Evolutionary conservation across 2,329 filamentous ascomycete genomes (phyloP).

Genomic region (Microsporum canis): DNA sequence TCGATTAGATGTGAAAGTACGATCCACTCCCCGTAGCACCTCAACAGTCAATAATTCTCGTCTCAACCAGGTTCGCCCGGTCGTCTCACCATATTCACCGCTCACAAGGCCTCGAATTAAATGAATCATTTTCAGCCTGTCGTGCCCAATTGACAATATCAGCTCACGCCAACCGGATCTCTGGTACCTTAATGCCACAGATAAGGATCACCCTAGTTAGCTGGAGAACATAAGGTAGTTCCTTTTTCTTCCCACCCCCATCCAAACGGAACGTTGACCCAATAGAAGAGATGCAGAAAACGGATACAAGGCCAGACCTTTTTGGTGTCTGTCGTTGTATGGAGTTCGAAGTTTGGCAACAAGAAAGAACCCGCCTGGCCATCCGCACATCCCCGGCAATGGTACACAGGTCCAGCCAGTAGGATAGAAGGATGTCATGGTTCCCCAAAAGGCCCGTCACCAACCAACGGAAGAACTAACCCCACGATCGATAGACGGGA

Average conservation of each 20-base stretch:
- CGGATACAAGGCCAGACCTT: not conserved
- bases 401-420: not conserved
- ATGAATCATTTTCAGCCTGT: not conserved
- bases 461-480: not conserved
- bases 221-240: not conserved
- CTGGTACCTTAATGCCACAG: not conserved
- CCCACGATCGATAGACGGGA: not conserved
- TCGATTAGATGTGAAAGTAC: not conserved
- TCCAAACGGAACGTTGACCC: not conserved
- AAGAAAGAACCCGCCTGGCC: not conserved
- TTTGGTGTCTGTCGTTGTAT: not conserved
- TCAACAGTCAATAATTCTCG: not conserved
- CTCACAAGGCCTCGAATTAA: not conserved
- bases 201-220: not conserved
- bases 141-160: not conserved
- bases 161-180: not conserved
- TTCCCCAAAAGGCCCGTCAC: not conserved
- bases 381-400: not conserved
- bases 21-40: not conserved
- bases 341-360: not conserved
- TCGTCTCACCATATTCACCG: not conserved
- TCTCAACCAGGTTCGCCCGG: not conserved
- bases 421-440: not conserved
- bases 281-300: not conserved
- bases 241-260: not conserved